Conservation (phyloP, 2,329 filamentous ascomycete species). For the Xylariaceae sp. region DNA sequence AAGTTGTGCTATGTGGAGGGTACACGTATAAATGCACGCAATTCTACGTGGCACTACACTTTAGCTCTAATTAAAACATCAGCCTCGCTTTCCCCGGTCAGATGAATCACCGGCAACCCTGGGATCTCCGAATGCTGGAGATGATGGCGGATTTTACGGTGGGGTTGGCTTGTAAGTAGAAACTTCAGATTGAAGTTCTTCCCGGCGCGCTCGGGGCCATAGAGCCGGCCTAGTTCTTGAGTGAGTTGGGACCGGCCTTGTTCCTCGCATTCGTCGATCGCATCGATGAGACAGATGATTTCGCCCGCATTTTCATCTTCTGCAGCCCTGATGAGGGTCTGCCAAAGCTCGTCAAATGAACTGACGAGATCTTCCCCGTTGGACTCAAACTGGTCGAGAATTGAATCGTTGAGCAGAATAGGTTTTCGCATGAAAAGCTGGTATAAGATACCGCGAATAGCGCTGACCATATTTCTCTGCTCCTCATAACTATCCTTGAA, state of each 20-base stretch:
- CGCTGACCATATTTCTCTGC: constrained; percentile 13
- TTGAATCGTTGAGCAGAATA: constrained; percentile 23
- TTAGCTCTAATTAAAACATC: constrained; percentile 1
- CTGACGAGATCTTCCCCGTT: constrained; percentile 16
- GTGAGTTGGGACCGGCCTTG: not conserved
- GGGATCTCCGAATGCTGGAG: not conserved
- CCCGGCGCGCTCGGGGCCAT: not conserved
- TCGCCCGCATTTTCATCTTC: not conserved
- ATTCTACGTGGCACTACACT: not conserved
- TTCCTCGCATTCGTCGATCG: constrained; percentile 9
- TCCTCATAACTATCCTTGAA: constrained; percentile 41
- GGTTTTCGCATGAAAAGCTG: constrained; percentile 35
- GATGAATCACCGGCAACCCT: not conserved
- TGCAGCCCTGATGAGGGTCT: not conserved
- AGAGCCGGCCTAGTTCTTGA: not conserved
- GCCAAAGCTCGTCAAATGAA: constrained; percentile 28
- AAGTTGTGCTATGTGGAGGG: no score
- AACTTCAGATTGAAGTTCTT: constrained; percentile 5
- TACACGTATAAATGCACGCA: no score
- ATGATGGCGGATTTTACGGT: not conserved
- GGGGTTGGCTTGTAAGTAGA: constrained; percentile 6
- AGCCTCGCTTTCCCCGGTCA: not conserved
- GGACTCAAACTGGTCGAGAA: constrained; percentile 22
- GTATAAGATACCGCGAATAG: constrained; percentile 26
- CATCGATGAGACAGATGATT: constrained; percentile 11